Conservation (phyloP, 176 grass and related monocot genomes). For the Oryza coarctata region DNA sequence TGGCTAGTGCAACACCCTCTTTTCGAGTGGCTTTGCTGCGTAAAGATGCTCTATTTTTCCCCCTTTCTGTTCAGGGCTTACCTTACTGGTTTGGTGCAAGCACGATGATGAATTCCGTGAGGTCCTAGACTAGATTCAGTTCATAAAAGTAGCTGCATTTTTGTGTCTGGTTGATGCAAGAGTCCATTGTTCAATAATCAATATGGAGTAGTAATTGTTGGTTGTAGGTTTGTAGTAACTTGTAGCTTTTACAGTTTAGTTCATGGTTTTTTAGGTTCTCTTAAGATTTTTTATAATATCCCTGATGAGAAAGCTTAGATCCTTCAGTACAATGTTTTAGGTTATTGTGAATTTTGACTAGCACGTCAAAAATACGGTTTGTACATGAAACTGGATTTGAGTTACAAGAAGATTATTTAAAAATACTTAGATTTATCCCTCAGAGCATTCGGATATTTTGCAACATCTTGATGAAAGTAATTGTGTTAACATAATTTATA, state of each 20-base stretch:
- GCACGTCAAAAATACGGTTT: not conserved
- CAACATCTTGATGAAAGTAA: not conserved
- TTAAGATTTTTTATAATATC: not conserved
- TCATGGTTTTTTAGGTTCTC: not conserved
- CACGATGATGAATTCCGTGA: not conserved
- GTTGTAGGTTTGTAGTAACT: not conserved
- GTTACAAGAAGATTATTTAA: not conserved
- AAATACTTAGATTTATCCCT: not conserved
- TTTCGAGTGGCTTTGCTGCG: not conserved
- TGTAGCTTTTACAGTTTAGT: not conserved
- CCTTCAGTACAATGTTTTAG: not conserved
- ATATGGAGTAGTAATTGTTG: no score
- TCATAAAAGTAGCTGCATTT: not conserved
- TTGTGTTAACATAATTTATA: not conserved
- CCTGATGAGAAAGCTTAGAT: not conserved
- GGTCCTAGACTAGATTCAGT: not conserved
- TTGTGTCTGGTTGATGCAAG: not conserved
- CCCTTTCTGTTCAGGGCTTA: not conserved
- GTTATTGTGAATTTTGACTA: not conserved
- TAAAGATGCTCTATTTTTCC: no score
- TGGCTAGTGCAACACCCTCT: no score
- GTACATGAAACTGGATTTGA: not conserved
- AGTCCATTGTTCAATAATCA: not conserved
- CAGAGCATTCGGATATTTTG: not conserved
- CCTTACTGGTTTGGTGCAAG: not conserved